These are phyloP conservation scores for Schwanniomyces pseudopolymorphus DNA, from an alignment of 805 yeast species.

Conservation along the genomic window DNA sequence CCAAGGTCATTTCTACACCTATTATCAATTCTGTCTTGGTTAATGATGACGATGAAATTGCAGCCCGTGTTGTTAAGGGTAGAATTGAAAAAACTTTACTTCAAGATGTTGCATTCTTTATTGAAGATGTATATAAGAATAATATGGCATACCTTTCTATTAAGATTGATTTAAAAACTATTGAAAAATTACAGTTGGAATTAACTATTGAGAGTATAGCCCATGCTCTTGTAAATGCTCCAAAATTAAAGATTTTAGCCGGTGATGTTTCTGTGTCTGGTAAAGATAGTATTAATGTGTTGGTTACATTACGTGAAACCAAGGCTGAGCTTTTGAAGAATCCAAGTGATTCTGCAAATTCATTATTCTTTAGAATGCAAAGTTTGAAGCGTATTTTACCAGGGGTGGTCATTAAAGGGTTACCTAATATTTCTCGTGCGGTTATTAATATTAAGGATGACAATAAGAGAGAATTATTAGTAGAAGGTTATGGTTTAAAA, in stretches of 20 bases:
- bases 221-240: conserved; percentile 75
- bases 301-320: conserved; percentile 45
- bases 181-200: conserved; percentile 88
- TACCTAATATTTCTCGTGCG: conserved; percentile 89
- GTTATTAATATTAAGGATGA: conserved; percentile 91
- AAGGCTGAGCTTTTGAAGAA: conserved; percentile 39
- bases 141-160: conserved; percentile 76
- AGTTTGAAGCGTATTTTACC: conserved; percentile 83
- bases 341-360: conserved; percentile 34
- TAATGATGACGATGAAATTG: conserved; percentile 91
- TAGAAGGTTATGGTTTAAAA: conserved; percentile 96
- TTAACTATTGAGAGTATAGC: conserved; percentile 84
- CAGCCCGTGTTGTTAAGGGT: conserved; percentile 98
- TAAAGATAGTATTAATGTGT: conserved; percentile 63
- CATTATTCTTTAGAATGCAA: conserved; percentile 85
- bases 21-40: conserved; percentile 93
- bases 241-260: conserved; percentile 80
- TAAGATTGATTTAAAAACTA: conserved; percentile 77
- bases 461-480: conserved; percentile 84
- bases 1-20: conserved; percentile 92
- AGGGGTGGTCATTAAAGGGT: conserved; percentile 86
- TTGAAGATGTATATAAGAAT: conserved; percentile 91
- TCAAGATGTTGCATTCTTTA: conserved; percentile 81
- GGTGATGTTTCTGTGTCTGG: conserved; percentile 71
- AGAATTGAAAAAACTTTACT: conserved; percentile 89